Evolutionary conservation across 2,329 filamentous ascomycete species (phyloP).

Genomic region (Sporothrix humicola): DNA sequence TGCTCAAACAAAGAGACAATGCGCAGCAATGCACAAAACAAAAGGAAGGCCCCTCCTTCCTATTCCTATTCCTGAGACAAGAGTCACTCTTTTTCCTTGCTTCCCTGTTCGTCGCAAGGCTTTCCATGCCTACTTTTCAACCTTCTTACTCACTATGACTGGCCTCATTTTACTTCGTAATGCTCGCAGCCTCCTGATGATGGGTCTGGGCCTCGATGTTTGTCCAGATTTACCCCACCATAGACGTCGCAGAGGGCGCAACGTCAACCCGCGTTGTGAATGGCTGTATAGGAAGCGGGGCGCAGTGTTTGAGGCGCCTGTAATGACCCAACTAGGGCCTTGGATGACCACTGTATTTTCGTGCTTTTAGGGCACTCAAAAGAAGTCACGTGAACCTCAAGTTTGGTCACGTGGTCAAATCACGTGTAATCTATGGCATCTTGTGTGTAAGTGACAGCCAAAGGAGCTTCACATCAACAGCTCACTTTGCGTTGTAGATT

Average conservation of each 20-base stretch:
- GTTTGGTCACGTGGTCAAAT: not conserved
- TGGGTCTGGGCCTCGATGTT: not conserved
- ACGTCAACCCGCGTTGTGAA: not conserved
- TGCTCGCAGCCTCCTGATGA: not conserved
- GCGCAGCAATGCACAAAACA: not conserved
- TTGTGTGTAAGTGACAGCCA: not conserved
- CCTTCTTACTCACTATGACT: conserved; percentile 8
- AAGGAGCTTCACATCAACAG: too few relatives aligned
- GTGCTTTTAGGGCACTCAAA: not conserved
- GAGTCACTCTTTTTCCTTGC: not conserved
- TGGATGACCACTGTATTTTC: conserved; percentile 6
- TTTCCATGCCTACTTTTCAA: not conserved
- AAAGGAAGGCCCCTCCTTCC: not conserved
- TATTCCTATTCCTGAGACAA: not conserved
- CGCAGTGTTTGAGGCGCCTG: not conserved
- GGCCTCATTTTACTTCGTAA: not conserved
- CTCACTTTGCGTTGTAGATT: too few relatives aligned
- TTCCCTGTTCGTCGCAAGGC: not conserved
- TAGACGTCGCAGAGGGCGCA: not conserved
- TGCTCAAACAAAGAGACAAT: conserved; percentile 4
- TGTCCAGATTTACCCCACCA: conserved; percentile 11
- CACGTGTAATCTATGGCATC: not conserved
- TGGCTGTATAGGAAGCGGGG: not conserved
- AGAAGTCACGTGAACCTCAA: not conserved
- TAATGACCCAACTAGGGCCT: not conserved